Conservation (phyloP, 495 filamentous ascomycete genomes). For the Poronia punctata region DNA sequence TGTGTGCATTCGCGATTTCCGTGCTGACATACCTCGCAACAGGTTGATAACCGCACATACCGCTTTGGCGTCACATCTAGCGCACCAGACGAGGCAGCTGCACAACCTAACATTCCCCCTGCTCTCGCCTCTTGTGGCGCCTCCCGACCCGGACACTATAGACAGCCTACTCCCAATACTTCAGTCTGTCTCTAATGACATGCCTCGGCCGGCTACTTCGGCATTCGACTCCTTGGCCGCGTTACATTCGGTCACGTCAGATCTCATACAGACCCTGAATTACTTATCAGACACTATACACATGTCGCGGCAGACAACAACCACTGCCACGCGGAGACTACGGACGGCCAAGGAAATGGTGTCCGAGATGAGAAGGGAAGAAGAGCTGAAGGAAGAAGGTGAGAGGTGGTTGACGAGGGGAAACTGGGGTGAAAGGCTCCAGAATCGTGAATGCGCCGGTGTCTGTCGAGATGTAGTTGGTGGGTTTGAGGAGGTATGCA, state of each 20-base stretch:
- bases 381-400: conserved; percentile 73
- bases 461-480: conserved; percentile 81
- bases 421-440: conserved; percentile 70
- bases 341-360: conserved; percentile 72
- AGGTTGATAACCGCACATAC: conserved; percentile 85
- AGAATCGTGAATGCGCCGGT: conserved; percentile 65
- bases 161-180: conserved; percentile 62
- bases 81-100: conserved; percentile 75
- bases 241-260: conserved; percentile 62
- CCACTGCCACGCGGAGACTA: conserved; percentile 67
- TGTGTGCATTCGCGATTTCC: too few relatives aligned
- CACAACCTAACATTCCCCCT: conserved; percentile 73
- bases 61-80: conserved; percentile 73
- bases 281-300: conserved; percentile 87
- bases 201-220: conserved; percentile 47
- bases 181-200: conserved; percentile 44
- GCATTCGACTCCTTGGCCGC: conserved; percentile 50
- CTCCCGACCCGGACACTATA: conserved; percentile 52
- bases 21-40: conserved; percentile 4
- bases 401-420: conserved; percentile 71
- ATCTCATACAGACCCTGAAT: conserved; percentile 72
- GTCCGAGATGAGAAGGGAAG: conserved; percentile 72
- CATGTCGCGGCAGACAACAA: conserved; percentile 84
- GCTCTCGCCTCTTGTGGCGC: conserved; percentile 49
- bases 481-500: conserved; percentile 85